Conservation (phyloP, 2,329 filamentous ascomycete species). For the Aspergillus fijiensis region DNA sequence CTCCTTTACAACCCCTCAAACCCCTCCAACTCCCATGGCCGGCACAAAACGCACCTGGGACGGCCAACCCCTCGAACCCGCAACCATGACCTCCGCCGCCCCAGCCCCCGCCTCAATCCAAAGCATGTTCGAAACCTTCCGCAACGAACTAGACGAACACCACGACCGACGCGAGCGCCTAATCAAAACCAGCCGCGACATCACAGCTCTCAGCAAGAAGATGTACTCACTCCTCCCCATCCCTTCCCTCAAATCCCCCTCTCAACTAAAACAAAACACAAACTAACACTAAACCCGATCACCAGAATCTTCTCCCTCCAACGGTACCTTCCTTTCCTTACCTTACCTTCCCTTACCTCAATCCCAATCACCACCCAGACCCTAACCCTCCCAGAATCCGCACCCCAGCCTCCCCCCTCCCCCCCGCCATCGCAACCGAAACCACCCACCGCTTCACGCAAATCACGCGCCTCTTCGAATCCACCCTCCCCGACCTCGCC, state of each 20-base stretch:
- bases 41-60: slow-evolving; percentile 43
- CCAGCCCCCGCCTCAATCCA: slow-evolving; percentile 41
- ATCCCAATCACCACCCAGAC: slow-evolving; percentile 25
- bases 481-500: slow-evolving; percentile 70
- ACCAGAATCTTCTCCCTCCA: slow-evolving; percentile 79
- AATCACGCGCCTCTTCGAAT: slow-evolving; percentile 67
- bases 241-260: neutral
- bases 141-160: slow-evolving; percentile 86
- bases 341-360: slow-evolving; percentile 37
- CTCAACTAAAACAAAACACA: neutral
- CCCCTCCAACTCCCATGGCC: slow-evolving; percentile 22
- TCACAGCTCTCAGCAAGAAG: slow-evolving; percentile 94
- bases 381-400: neutral
- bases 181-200: slow-evolving; percentile 86
- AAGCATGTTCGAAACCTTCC: slow-evolving; percentile 81
- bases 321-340: slow-evolving; percentile 54
- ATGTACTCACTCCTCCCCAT: slow-evolving; percentile 60
- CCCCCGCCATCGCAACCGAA: slow-evolving; percentile 67
- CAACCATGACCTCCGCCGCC: neutral
- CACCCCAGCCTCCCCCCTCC: slow-evolving; percentile 46
- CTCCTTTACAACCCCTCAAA: neutral
- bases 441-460: slow-evolving; percentile 67
- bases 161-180: slow-evolving; percentile 88
- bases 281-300: neutral
- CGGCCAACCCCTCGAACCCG: slow-evolving; percentile 28